Evolutionary conservation across 2,329 filamentous ascomycete genomes (phyloP).

Genomic region (Trichocomaceae sp.): DNA sequence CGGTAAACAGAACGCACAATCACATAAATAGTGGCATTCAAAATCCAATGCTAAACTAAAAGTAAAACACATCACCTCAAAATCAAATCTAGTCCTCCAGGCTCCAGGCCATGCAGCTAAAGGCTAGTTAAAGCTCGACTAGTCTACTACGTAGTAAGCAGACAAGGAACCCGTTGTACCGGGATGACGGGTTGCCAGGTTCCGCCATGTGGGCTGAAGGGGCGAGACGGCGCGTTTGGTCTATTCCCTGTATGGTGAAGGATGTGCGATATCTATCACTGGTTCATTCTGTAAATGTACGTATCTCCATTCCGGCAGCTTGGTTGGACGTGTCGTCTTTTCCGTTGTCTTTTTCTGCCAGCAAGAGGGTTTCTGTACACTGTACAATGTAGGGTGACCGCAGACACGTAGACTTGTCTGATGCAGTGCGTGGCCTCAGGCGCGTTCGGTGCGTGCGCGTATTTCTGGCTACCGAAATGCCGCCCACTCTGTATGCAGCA

Average conservation of each 20-base stretch:
- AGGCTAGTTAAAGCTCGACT: slow-evolving; percentile 4
- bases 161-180: slow-evolving; percentile 22
- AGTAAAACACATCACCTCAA: neutral
- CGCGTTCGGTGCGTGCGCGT: too few relatives aligned
- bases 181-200: slow-evolving; percentile 24
- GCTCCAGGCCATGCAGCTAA: slow-evolving; percentile 10
- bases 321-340: neutral
- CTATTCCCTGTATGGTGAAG: neutral
- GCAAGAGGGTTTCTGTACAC: too few relatives aligned
- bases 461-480: too few relatives aligned
- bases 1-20: slow-evolving; percentile 1
- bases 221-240: slow-evolving; percentile 13
- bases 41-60: neutral
- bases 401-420: too few relatives aligned
- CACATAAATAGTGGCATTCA: neutral
- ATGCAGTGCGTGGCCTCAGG: too few relatives aligned
- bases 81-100: neutral
- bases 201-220: slow-evolving; percentile 24
- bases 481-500: too few relatives aligned
- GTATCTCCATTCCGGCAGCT: slow-evolving; percentile 5
- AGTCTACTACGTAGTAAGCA: neutral
- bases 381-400: too few relatives aligned
- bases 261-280: slow-evolving; percentile 15
- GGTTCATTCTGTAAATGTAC: too few relatives aligned
- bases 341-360: neutral